Base-by-base conservation (phyloP, 257 asterid species). In the Coffea canephora region DNA sequence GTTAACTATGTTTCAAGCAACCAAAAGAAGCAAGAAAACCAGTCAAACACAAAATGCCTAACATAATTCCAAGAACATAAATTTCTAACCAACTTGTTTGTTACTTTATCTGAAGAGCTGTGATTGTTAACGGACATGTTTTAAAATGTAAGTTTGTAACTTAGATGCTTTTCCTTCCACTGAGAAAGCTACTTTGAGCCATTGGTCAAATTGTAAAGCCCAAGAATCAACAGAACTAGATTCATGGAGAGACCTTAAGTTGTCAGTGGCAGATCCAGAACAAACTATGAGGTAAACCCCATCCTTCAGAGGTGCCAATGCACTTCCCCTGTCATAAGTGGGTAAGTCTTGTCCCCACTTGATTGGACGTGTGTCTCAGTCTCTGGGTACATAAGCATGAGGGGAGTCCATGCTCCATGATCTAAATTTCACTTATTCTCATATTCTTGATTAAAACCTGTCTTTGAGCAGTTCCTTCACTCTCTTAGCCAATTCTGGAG, bases 321-420 rank as follows among this genome's bases (percentile, higher is more conserved):
- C 92, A 87, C 80, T 86, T 25, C 97, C 97, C 83, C 91, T 8
- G 65, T 91, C 87, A 59, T 87, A 91, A 83, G 91, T 31, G 34
- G 97, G 83, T 93, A 80, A 61, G 92, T 86, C 67, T 92, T 96
- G 78, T 88, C 92, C 82, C 82, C 73, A 31, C 86, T 48, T 59
- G 94, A 82, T 84, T 93, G 97, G 7, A 91, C 96, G 0, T 95
- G 97, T 72, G 91, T 90, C 82, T 93, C 94, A 78, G 96, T 91
- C 43, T 87, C 91, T 1, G 97, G 97, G 82, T 91, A 93, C 96
- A 93, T 93, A 23, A 93, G 91, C 92, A 90, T 89, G 3, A 93
- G 95, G 3, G 97, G 97, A 34, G 91, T 92, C 97, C 97, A 90
- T 14, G 97, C 97, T 36, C 97, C 97, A 27, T 93, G 97, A 83